These are phyloP conservation scores for Pleurotus tuoliensis DNA, from an alignment of 768 basidiomycete species.

Conservation along the genomic window DNA sequence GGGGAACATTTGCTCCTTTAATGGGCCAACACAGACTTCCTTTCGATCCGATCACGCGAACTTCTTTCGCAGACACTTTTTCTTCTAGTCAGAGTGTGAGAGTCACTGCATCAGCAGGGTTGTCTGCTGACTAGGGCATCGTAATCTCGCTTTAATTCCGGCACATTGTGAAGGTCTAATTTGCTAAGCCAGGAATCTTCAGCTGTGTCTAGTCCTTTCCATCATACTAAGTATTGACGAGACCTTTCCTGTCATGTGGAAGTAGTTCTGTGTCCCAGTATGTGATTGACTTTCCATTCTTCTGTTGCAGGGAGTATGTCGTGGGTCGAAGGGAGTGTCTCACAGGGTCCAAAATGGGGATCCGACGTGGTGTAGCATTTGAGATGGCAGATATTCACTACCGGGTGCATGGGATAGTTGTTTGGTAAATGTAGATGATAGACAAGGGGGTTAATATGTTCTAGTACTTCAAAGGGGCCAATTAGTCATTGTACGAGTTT, in stretches of 20 bases:
- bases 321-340: no score
- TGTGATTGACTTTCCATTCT: background rate
- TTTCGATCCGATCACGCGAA: no score
- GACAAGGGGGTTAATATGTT: conserved; percentile 19
- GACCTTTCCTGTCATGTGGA: background rate
- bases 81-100: background rate
- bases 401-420: conserved; percentile 20
- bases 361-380: no score
- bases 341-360: no score
- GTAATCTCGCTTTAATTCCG: background rate
- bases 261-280: background rate
- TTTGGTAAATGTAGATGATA: conserved; percentile 19
- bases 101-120: background rate
- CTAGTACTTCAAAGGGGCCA: conserved; percentile 22
- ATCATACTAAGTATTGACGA: background rate
- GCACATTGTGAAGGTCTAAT: background rate
- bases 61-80: no score
- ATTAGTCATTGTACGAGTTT: conserved; percentile 18
- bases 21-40: no score
- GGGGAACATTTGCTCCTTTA: background rate
- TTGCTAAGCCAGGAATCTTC: background rate
- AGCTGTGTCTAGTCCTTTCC: background rate
- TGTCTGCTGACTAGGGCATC: background rate
- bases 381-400: conserved; percentile 15
- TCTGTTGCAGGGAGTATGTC: background rate